A percentile compares a stretch with the other conserved stretches of the same genome.
These are phyloP conservation scores for Apiotrichum domesticum DNA, from an alignment of 1,284 basidiomycete genomes.

Conservation along the genomic window DNA sequence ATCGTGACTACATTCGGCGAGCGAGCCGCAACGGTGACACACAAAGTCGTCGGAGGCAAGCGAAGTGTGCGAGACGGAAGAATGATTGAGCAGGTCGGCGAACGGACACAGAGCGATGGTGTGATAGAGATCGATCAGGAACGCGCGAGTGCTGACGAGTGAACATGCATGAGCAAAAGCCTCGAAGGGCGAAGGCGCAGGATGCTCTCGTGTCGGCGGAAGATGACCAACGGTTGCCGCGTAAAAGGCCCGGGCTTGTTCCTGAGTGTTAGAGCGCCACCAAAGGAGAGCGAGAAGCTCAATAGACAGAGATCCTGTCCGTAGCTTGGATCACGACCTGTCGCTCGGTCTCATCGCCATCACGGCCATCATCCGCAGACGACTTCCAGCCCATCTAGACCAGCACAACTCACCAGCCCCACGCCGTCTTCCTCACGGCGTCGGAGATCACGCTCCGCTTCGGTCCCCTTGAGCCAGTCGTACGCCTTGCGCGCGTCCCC, in stretches of 20 bases:
- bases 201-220: constrained; percentile 22
- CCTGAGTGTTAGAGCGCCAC: constrained; percentile 11
- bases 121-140: constrained; percentile 79
- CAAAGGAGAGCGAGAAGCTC: too few species aligned
- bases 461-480: constrained; percentile 38
- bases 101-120: constrained; percentile 80
- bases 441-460: constrained; percentile 35
- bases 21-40: constrained; percentile 69
- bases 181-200: constrained; percentile 43
- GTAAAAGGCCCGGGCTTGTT: constrained; percentile 33
- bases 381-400: constrained; percentile 15
- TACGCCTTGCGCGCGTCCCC: constrained; percentile 30
- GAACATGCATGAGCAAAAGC: constrained; percentile 67
- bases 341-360: too few species aligned
- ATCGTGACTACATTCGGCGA: constrained; percentile 70
- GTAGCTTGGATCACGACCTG: too few species aligned
- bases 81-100: constrained; percentile 85
- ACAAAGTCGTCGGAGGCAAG: constrained; percentile 73
- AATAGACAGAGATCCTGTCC: too few species aligned
- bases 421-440: constrained; percentile 30
- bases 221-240: constrained; percentile 18
- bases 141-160: constrained; percentile 78
- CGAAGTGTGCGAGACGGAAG: constrained; percentile 19
- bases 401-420: constrained; percentile 26
- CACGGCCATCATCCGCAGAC: constrained; percentile 31